These are phyloP conservation scores for Auriscalpium microsporum DNA, from an alignment of 768 basidiomycete species.

Conservation along the genomic window DNA sequence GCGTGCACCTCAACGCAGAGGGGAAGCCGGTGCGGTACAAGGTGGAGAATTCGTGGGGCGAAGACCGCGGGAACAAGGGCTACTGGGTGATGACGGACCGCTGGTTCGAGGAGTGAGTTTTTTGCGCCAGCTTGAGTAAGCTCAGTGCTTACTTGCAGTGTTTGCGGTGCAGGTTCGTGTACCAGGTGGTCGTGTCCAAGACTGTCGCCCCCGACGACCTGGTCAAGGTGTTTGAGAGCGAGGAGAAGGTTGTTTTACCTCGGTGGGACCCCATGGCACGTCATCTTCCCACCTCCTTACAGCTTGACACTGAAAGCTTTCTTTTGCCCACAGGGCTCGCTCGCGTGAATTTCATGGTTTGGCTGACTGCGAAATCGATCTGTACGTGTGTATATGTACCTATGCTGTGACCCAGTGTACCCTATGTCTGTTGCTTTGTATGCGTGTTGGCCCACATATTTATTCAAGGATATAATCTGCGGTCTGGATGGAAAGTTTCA, in stretches of 20 bases:
- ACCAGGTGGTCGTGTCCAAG: constrained; percentile 87
- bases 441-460: too few relatives aligned
- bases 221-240: constrained; percentile 68
- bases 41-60: constrained; percentile 97
- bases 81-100: constrained; percentile 87
- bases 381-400: too few relatives aligned
- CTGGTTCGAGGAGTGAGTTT: constrained; percentile 84
- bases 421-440: too few relatives aligned
- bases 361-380: too few relatives aligned
- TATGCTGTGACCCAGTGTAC: too few relatives aligned
- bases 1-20: constrained; percentile 69
- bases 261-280: constrained; percentile 87
- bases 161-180: constrained; percentile 55
- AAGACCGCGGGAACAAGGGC: constrained; percentile 67
- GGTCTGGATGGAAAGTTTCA: too few relatives aligned
- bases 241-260: constrained; percentile 59
- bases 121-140: not conserved
- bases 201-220: constrained; percentile 73
- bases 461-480: too few relatives aligned
- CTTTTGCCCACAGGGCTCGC: too few relatives aligned
- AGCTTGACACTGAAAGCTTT: too few relatives aligned
- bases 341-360: too few relatives aligned
- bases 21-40: constrained; percentile 86
- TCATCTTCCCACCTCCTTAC: too few relatives aligned
- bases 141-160: too few relatives aligned